phyloP scores from a whole-genome alignment of 73 alveolate species.

The Symbiodinium natans region DNA sequence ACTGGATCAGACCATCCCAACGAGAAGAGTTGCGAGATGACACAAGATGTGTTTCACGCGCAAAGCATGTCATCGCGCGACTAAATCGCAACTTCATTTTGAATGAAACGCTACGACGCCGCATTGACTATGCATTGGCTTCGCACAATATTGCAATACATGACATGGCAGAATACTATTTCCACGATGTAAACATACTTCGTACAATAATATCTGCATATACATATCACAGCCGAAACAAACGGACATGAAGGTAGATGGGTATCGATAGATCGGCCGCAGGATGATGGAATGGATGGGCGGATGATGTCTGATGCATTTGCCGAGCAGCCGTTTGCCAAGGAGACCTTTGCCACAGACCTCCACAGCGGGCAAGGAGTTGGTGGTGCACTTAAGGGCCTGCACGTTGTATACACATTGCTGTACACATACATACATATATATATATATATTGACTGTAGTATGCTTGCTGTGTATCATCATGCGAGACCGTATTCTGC shows the following conservation, averaged over 20 bases:
- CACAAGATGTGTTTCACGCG: background rate
- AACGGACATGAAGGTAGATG: background rate
- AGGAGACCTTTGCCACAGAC: background rate
- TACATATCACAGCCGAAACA: background rate
- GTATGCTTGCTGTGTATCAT: too few relatives aligned
- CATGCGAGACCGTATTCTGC: too few relatives aligned
- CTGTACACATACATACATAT: too few relatives aligned
- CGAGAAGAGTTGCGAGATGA: too few relatives aligned
- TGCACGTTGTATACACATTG: too few relatives aligned
- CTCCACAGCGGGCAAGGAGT: background rate
- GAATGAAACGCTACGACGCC: background rate
- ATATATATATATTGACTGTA: too few relatives aligned
- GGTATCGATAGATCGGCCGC: background rate
- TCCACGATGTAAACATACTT: background rate
- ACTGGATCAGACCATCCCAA: too few relatives aligned
- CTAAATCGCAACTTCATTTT: too few relatives aligned
- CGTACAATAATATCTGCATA: too few relatives aligned
- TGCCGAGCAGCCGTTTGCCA: background rate
- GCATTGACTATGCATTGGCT: background rate
- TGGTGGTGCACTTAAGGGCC: background rate
- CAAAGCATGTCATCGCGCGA: background rate
- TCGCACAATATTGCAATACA: background rate
- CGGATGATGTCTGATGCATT: background rate
- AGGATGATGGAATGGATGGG: background rate
- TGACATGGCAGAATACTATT: background rate